These are phyloP conservation scores for Skeletonema tropicum DNA, from an alignment of 108 stramenopile genomes.

Conservation along the genomic window DNA sequence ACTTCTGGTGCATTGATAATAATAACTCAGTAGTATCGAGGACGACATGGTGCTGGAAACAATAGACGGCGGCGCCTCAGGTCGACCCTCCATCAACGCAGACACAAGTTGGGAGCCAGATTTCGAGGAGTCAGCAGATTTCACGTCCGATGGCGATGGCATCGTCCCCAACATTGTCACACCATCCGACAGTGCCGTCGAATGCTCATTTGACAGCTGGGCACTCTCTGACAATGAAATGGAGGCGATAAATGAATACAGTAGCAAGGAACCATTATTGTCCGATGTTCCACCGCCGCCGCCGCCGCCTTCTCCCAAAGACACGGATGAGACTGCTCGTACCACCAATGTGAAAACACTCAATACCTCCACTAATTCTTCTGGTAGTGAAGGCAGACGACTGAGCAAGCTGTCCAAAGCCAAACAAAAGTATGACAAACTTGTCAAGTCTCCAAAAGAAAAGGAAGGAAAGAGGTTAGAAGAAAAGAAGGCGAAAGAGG, in stretches of 20 bases:
- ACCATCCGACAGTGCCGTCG: not conserved
- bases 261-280: not conserved
- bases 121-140: not conserved
- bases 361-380: not conserved
- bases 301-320: not conserved
- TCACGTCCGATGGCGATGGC: not conserved
- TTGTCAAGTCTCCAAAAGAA: not conserved
- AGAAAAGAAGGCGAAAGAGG: not conserved
- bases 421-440: not conserved
- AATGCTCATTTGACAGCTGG: not conserved
- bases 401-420: not conserved
- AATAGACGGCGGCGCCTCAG: not conserved
- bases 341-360: not conserved
- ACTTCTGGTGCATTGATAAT: not conserved
- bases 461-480: not conserved
- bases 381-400: not conserved
- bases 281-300: not conserved
- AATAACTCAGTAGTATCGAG: not conserved
- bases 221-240: not conserved
- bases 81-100: not conserved
- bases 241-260: not conserved
- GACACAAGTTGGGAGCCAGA: constrained; percentile 1
- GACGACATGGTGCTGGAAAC: not conserved
- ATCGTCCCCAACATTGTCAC: not conserved
- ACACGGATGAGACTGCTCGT: not conserved